These are phyloP conservation scores for Penicillium griseofulvum DNA, from an alignment of 2,329 filamentous ascomycete genomes.

Conservation along the genomic window DNA sequence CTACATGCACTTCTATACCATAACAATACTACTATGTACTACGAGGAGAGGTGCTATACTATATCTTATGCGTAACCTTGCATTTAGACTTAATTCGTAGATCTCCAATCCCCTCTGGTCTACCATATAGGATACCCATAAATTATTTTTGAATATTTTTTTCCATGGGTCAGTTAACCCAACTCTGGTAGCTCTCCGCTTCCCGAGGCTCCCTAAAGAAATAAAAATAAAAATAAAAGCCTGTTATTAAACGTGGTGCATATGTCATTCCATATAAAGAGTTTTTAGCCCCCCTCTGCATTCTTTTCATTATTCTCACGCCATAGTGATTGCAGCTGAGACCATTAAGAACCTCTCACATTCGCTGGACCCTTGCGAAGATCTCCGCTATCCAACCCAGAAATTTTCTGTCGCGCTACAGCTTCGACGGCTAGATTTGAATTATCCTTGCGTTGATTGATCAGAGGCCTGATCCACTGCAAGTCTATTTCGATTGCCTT, in stretches of 20 bases:
- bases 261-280: slow-evolving; percentile 15
- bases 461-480: slow-evolving; percentile 11
- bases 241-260: not conserved
- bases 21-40: not conserved
- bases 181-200: slow-evolving; percentile 7
- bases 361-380: slow-evolving; percentile 8
- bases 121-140: not conserved
- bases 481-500: slow-evolving; percentile 19
- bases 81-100: not conserved
- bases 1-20: not conserved
- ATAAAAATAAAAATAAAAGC: not conserved
- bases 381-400: not conserved
- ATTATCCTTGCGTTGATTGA: slow-evolving; percentile 1
- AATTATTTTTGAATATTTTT: not conserved
- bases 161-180: not conserved
- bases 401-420: not conserved
- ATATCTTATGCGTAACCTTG: not conserved
- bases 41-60: not conserved
- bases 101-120: not conserved
- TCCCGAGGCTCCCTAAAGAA: slow-evolving; percentile 1
- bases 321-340: slow-evolving; percentile 17
- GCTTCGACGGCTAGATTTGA: not conserved
- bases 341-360: slow-evolving; percentile 15
- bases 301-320: slow-evolving; percentile 15
- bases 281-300: slow-evolving; percentile 3